Conservation (phyloP, 805 yeast genomes). For the Pichia exigua region DNA sequence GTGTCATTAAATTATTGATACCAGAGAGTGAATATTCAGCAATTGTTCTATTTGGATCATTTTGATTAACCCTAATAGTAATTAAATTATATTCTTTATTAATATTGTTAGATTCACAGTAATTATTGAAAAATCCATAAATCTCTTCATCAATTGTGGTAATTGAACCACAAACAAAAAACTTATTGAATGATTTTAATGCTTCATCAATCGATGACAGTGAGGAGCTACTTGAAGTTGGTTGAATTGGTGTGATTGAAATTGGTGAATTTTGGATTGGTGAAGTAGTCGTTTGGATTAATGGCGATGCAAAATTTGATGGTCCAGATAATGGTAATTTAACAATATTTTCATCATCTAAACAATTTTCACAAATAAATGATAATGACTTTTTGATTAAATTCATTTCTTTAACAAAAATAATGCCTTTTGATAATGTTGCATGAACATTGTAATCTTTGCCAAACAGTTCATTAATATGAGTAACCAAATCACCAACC, state of each 20-base stretch:
- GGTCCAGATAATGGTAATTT: slow-evolving; percentile 8
- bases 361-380: slow-evolving; percentile 35
- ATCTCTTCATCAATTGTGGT: slow-evolving; percentile 64
- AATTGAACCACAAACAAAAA: slow-evolving; percentile 58
- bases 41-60: slow-evolving; percentile 24
- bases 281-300: not conserved
- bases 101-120: slow-evolving; percentile 22
- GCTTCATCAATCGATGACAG: not conserved
- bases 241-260: not conserved
- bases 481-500: slow-evolving; percentile 79
- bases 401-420: slow-evolving; percentile 63
- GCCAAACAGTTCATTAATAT: slow-evolving; percentile 68
- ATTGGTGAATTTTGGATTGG: not conserved
- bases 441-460: slow-evolving; percentile 64
- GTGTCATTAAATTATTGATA: slow-evolving; percentile 55
- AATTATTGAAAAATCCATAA: slow-evolving; percentile 44
- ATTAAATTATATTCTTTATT: slow-evolving; percentile 37
- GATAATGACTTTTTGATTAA: slow-evolving; percentile 49
- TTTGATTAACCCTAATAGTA: slow-evolving; percentile 52
- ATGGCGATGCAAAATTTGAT: slow-evolving; percentile 10
- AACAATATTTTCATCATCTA: slow-evolving; percentile 14
- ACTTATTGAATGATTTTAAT: slow-evolving; percentile 29
- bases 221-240: not conserved
- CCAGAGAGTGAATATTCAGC: slow-evolving; percentile 64
- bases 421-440: slow-evolving; percentile 56